Evolutionary conservation across 225 moss, liverwort and hornwort species (phyloP).

Genomic region (Pseudoscleropodium purum): DNA sequence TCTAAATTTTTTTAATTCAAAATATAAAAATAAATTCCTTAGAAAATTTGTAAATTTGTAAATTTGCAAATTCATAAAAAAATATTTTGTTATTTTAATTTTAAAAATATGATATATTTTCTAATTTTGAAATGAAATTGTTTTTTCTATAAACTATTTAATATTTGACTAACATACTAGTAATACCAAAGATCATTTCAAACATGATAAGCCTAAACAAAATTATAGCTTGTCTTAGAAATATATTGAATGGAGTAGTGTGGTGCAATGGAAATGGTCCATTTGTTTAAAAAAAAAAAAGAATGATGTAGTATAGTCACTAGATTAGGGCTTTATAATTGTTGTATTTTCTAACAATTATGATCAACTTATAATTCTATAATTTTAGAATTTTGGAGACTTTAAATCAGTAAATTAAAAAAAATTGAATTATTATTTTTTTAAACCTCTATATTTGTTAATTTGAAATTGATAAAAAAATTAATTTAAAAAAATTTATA

Average conservation of each 20-base stretch:
- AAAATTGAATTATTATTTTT: too few relatives aligned
- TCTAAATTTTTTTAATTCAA: not conserved
- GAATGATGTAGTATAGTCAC: too few relatives aligned
- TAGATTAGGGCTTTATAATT: not conserved
- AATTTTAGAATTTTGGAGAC: not conserved
- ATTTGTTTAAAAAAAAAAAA: too few relatives aligned
- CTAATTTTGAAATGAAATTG: not conserved
- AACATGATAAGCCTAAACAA: not conserved
- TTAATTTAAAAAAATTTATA: too few relatives aligned
- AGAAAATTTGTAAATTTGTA: too few relatives aligned
- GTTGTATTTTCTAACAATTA: not conserved
- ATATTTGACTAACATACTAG: not conserved
- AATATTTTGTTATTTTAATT: not conserved
- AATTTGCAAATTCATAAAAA: not conserved
- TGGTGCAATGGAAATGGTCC: too few relatives aligned
- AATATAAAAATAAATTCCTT: not conserved
- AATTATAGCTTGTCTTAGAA: not conserved
- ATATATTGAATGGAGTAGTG: not conserved
- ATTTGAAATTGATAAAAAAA: too few relatives aligned
- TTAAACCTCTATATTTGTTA: too few relatives aligned
- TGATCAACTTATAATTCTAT: not conserved
- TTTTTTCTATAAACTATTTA: not conserved
- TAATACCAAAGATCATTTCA: not conserved
- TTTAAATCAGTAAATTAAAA: too few relatives aligned
- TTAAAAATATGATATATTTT: not conserved